Evolutionary conservation across 352 stramenopile genomes (phyloP).

Genomic region (Phytophthora cryptogea): DNA sequence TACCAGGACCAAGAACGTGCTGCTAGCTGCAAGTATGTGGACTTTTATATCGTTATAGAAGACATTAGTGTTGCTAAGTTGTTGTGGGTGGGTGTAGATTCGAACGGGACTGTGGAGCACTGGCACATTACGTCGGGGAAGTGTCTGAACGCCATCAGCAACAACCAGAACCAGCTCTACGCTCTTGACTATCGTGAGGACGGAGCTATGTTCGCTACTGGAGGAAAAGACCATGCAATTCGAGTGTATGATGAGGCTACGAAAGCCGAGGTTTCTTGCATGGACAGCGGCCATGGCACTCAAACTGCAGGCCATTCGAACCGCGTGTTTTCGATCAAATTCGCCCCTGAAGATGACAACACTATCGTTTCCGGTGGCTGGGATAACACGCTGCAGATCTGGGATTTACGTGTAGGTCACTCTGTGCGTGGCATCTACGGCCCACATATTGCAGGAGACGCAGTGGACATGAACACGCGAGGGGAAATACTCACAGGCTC

Average conservation of each 20-base stretch:
- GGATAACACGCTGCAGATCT: conserved; percentile 95
- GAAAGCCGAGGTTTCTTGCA: conserved; percentile 74
- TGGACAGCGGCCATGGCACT: conserved; percentile 64
- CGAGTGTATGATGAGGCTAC: conserved; percentile 91
- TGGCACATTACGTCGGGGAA: conserved; percentile 94
- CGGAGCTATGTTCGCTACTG: conserved; percentile 86
- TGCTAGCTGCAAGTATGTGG: conserved; percentile 83
- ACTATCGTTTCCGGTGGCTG: conserved; percentile 87
- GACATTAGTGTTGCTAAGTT: neutral
- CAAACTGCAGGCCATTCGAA: conserved; percentile 90
- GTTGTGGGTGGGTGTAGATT: conserved; percentile 52
- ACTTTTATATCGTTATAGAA: no score
- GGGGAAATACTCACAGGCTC: conserved; percentile 90
- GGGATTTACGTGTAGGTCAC: conserved; percentile 86
- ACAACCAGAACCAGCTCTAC: conserved; percentile 90
- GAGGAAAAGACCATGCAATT: conserved; percentile 85
- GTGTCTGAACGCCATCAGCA: conserved; percentile 90
- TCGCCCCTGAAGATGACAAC: conserved; percentile 81
- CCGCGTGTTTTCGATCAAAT: conserved; percentile 92
- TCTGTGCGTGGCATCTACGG: conserved; percentile 91
- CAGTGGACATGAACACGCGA: conserved; percentile 73
- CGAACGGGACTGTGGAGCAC: conserved; percentile 89
- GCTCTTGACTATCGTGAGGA: conserved; percentile 89
- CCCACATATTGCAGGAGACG: conserved; percentile 85
- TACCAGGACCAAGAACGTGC: conserved; percentile 92